Percentiles rank a stretch among this genome's conserved stretches.
Evolutionary conservation across 2,329 filamentous ascomycete species (phyloP).

Genomic region (Colletotrichum melonis): DNA sequence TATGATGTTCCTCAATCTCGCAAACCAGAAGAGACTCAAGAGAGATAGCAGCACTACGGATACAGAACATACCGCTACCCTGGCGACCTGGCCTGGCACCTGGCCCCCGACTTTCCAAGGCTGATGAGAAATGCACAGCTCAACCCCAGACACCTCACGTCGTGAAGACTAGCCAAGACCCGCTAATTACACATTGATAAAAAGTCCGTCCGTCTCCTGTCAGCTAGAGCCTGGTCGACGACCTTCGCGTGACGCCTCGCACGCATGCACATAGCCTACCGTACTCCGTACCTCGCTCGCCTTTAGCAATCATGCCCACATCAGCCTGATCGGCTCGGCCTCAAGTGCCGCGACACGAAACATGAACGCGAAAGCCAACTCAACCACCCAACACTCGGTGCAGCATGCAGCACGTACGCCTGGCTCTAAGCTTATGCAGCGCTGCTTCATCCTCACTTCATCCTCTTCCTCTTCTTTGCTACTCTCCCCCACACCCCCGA

Average conservation of each 20-base stretch:
- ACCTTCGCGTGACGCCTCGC: slow-evolving; percentile 14
- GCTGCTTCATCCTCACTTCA: not conserved
- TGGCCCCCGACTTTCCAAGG: not conserved
- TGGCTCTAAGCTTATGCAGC: not conserved
- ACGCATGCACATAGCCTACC: slow-evolving; percentile 11
- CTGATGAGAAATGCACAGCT: not conserved
- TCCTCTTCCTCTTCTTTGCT: not conserved
- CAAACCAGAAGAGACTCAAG: not conserved
- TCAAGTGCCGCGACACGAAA: slow-evolving; percentile 28
- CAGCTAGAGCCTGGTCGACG: not conserved
- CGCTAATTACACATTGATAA: slow-evolving; percentile 7
- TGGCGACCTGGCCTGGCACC: too few relatives aligned
- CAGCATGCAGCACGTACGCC: slow-evolving; percentile 1
- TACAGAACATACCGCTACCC: not conserved
- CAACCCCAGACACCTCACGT: slow-evolving; percentile 1
- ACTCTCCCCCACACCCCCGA: not conserved
- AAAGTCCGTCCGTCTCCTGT: slow-evolving; percentile 27
- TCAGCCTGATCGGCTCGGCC: slow-evolving; percentile 3
- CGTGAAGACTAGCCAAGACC: slow-evolving; percentile 13
- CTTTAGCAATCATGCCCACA: not conserved
- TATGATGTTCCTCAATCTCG: not conserved
- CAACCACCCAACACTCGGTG: not conserved
- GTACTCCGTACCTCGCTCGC: not conserved
- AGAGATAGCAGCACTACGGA: not conserved
- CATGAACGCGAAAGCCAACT: slow-evolving; percentile 24